A percentile compares a stretch with the other conserved stretches of the same genome.
These are phyloP conservation scores for Aspergillus fumigatus DNA, from an alignment of 2,329 filamentous ascomycete species.

Conservation along the genomic window DNA sequence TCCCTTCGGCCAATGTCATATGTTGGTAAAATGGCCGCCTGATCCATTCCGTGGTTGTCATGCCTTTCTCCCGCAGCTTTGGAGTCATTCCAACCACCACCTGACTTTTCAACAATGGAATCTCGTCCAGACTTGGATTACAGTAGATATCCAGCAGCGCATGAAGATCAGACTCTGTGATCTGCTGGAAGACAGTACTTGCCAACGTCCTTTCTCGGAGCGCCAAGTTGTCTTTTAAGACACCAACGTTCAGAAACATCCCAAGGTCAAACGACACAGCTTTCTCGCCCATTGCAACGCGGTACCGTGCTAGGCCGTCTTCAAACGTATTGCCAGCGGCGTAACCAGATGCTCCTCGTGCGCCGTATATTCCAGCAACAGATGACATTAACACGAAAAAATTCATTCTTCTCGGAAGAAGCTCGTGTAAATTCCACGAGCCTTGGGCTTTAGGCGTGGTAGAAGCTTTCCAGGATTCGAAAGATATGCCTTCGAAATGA, in stretches of 20 bases:
- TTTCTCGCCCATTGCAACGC: slow-evolving; percentile 10
- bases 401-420: slow-evolving; percentile 27
- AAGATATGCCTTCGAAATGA: slow-evolving; percentile 37
- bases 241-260: slow-evolving; percentile 24
- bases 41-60: slow-evolving; percentile 4
- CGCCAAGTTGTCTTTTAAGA: slow-evolving; percentile 13
- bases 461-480: slow-evolving; percentile 30
- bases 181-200: slow-evolving; percentile 6
- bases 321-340: slow-evolving; percentile 34
- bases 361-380: slow-evolving; percentile 38
- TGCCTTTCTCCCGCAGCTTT: background rate
- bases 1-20: background rate
- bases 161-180: slow-evolving; percentile 17
- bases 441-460: slow-evolving; percentile 35
- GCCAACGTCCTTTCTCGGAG: background rate
- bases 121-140: background rate
- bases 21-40: slow-evolving; percentile 3
- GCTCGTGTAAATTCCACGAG: slow-evolving; percentile 29
- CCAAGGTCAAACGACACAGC: slow-evolving; percentile 17
- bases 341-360: slow-evolving; percentile 40
- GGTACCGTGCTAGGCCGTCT: slow-evolving; percentile 27
- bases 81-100: slow-evolving; percentile 5
- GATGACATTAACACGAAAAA: slow-evolving; percentile 40
- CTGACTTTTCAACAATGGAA: background rate
- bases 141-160: slow-evolving; percentile 8